These are phyloP conservation scores for Penicillium sp. DNA, from an alignment of 2,329 filamentous ascomycete genomes.

Conservation along the genomic window DNA sequence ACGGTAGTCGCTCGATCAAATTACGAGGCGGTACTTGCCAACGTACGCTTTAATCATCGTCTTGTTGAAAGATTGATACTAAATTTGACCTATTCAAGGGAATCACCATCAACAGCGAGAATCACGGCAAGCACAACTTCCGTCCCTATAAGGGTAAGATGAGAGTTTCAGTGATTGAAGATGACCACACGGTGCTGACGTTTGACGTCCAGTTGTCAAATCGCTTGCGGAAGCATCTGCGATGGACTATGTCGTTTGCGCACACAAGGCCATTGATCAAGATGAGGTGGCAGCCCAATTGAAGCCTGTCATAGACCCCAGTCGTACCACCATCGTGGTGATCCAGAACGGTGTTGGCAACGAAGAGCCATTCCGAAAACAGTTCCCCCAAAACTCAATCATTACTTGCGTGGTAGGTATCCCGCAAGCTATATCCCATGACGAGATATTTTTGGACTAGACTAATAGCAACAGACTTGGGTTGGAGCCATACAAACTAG, in stretches of 20 bases:
- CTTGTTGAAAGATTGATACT: neutral
- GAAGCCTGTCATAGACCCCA: slow-evolving; percentile 44
- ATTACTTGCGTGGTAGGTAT: slow-evolving; percentile 52
- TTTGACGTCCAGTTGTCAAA: slow-evolving; percentile 42
- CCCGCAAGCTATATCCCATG: neutral
- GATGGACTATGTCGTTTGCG: slow-evolving; percentile 48
- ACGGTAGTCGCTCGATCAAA: slow-evolving; percentile 56
- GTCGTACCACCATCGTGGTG: slow-evolving; percentile 45
- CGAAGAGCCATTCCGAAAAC: slow-evolving; percentile 46
- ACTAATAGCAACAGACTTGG: slow-evolving; percentile 40
- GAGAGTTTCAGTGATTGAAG: neutral
- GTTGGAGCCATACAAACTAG: slow-evolving; percentile 59
- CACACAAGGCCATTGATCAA: slow-evolving; percentile 52
- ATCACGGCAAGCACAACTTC: slow-evolving; percentile 49
- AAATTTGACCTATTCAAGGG: slow-evolving; percentile 37
- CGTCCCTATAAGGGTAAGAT: slow-evolving; percentile 43
- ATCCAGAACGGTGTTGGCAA: slow-evolving; percentile 53
- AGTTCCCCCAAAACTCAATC: slow-evolving; percentile 41
- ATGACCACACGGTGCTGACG: neutral
- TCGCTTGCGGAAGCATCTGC: slow-evolving; percentile 42
- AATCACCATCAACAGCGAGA: slow-evolving; percentile 50
- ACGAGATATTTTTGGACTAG: neutral
- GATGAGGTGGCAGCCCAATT: slow-evolving; percentile 44
- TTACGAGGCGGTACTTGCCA: slow-evolving; percentile 50
- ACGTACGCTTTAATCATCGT: slow-evolving; percentile 37